Conservation (phyloP, 768 basidiomycete genomes). For the Termitomyces sp. region DNA sequence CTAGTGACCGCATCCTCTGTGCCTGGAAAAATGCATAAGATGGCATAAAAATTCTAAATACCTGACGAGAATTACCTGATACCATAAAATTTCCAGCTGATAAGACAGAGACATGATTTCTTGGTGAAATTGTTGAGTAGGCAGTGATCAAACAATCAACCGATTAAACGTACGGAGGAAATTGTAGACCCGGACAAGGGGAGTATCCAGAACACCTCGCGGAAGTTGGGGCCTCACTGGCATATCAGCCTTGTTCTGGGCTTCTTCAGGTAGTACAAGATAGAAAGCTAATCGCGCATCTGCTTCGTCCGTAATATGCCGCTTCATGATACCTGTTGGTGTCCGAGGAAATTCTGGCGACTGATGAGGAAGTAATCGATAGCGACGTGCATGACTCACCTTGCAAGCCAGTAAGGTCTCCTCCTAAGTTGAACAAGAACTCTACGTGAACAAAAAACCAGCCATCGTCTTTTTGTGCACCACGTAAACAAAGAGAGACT, state of each 20-base stretch:
- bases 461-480: slow-evolving; percentile 61
- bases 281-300: slow-evolving; percentile 64
- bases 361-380: background rate
- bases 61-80: slow-evolving; percentile 40
- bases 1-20: slow-evolving; percentile 71
- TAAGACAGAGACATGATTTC: slow-evolving; percentile 92
- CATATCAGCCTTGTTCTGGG: slow-evolving; percentile 33
- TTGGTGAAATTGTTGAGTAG: slow-evolving; percentile 23
- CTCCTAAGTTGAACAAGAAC: slow-evolving; percentile 69
- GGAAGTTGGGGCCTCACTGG: slow-evolving; percentile 50
- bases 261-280: slow-evolving; percentile 40
- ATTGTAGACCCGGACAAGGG: slow-evolving; percentile 81
- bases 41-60: background rate
- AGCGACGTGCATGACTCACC: slow-evolving; percentile 31
- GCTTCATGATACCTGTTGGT: slow-evolving; percentile 58
- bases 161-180: slow-evolving; percentile 67
- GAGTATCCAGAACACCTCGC: slow-evolving; percentile 67
- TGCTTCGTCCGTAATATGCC: slow-evolving; percentile 69
- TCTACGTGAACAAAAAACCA: slow-evolving; percentile 86
- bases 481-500: slow-evolving; percentile 67
- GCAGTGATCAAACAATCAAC: background rate
- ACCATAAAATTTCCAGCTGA: slow-evolving; percentile 86
- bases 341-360: slow-evolving; percentile 65
- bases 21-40: slow-evolving; percentile 37
- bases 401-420: slow-evolving; percentile 68